Evolutionary conservation across 2,329 filamentous ascomycete genomes (phyloP).

Genomic region (Ambrosiella beaveri): DNA sequence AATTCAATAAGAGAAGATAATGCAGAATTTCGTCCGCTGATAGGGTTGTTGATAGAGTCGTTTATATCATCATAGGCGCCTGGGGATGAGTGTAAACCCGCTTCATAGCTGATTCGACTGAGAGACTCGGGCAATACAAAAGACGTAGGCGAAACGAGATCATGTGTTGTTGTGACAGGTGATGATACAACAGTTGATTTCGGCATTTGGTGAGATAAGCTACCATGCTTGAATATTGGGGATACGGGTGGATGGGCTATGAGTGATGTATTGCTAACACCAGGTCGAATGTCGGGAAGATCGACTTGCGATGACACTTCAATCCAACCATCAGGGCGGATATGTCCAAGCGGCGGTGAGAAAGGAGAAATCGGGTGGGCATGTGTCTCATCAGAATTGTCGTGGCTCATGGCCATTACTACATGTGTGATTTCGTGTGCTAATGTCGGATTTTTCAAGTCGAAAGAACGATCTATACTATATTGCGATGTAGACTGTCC

Average conservation of each 20-base stretch:
- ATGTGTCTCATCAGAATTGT: slow-evolving; percentile 2
- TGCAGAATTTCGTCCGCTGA: too few relatives aligned
- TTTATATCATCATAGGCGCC: too few relatives aligned
- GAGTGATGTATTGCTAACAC: background rate
- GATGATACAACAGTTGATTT: background rate
- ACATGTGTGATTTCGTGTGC: background rate
- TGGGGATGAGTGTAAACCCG: too few relatives aligned
- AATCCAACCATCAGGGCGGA: slow-evolving; percentile 10
- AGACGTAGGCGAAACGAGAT: too few relatives aligned
- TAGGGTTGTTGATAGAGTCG: too few relatives aligned
- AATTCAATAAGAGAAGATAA: too few relatives aligned
- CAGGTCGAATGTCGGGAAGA: slow-evolving; percentile 8
- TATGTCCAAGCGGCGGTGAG: background rate
- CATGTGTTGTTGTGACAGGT: background rate
- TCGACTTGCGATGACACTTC: slow-evolving; percentile 12
- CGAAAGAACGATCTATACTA: background rate
- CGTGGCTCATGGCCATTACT: slow-evolving; percentile 7
- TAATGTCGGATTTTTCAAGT: background rate
- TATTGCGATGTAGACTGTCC: background rate
- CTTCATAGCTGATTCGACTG: too few relatives aligned
- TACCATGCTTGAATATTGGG: background rate
- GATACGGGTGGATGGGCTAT: background rate
- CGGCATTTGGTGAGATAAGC: background rate
- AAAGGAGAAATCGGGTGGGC: slow-evolving; percentile 1
- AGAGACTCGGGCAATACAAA: too few relatives aligned